phyloP scores from a whole-genome alignment of 164 flowering plant genomes.

The Pachysandra terminalis region DNA sequence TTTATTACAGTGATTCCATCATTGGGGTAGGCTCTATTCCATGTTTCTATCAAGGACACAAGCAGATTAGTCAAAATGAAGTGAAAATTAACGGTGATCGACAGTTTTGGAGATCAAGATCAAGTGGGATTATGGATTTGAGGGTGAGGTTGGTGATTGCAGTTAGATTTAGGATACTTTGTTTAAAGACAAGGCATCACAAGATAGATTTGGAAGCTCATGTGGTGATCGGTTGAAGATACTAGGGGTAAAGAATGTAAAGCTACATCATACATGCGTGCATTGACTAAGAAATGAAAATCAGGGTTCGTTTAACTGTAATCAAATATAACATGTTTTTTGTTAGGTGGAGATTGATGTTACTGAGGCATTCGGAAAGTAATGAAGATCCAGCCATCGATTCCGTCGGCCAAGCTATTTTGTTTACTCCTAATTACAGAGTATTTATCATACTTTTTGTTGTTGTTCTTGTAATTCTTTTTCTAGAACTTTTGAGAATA shows the following conservation, averaged over 20 bases:
- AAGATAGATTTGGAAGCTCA: constrained; percentile 16
- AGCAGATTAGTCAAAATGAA: constrained; percentile 7
- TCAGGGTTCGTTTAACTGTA: no score
- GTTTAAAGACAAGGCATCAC: constrained; percentile 18
- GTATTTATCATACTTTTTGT: no score
- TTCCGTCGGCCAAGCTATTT: no score
- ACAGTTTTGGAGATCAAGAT: constrained; percentile 6
- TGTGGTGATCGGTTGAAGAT: constrained; percentile 12
- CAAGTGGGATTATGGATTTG: background rate
- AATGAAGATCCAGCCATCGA: no score
- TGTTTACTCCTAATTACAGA: no score
- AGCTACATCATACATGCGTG: background rate
- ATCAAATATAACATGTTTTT: no score
- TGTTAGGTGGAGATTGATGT: no score
- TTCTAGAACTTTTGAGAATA: no score
- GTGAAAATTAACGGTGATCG: background rate
- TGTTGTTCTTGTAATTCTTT: no score
- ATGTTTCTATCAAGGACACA: constrained; percentile 18
- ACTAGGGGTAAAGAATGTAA: constrained; percentile 1
- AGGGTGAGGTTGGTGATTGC: constrained; percentile 13
- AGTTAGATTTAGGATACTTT: constrained; percentile 16
- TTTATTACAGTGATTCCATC: constrained; percentile 1
- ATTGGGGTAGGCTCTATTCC: constrained; percentile 9
- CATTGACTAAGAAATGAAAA: no score
- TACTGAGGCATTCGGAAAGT: no score